Base-by-base conservation (phyloP, 164 flowering plant species). In the Annona squamosa region DNA sequence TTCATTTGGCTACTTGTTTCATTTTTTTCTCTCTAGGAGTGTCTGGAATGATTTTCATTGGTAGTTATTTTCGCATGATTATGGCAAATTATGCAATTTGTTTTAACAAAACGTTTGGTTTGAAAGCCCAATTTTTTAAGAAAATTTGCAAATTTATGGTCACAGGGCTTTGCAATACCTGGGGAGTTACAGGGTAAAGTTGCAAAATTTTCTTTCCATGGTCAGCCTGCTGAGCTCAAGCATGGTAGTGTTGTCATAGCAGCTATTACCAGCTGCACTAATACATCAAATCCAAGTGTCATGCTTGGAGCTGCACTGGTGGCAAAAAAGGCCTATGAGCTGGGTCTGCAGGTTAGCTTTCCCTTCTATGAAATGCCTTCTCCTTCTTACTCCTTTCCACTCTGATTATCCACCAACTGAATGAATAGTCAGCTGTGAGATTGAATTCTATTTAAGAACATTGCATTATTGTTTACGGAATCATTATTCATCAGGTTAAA, bases 271-370 rank as follows among this genome's bases (percentile, higher is more conserved):
- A 92, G 98, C 77, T 92, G 96, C 79, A 91, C 98, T 41, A 92
- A 92, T 75, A 92, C 96, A 62, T 92, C 98, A 64, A 92, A 92
- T 74, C 96, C 96, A 41, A 92, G 91, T 83, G 98, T 92, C 41
- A 89, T 91, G 98, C 89, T 92, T 79, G 98, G 93, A 48, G 98
- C 96, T 84, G 98, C 85, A 75, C 81, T 92, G 79, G 96, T 92
- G 73, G 96, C 94, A 1, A 92, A 91, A 79, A 92, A 92, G 72
- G 98, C 98, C 46, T 87, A 87, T 81, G 96, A 92, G 68, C 72
- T 88, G 17, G 96, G 98, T 73, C 75, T 92, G 77, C 85, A 91
- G 98, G 98, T 91, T 45, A 48, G 90, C 18, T 46, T n/a, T 68
- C 45, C 5, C 46, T 7, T 26, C 67, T 42, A 66, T 66, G 45